These are phyloP conservation scores for Petrea volubilis DNA, from an alignment of 257 asterid species.

Conservation along the genomic window DNA sequence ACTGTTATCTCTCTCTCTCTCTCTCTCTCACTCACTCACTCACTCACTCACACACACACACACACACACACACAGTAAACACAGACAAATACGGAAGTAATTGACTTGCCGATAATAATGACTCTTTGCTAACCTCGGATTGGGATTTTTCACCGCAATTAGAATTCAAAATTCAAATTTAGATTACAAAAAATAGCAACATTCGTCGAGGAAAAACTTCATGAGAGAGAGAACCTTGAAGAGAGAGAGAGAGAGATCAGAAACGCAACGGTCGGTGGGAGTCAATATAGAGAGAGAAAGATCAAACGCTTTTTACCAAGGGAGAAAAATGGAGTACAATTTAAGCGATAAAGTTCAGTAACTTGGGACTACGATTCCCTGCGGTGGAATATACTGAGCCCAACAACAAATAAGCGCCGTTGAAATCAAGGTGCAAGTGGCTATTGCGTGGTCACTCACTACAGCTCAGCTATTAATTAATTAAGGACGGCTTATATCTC, in stretches of 20 bases:
- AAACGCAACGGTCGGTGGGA: conserved; percentile 21
- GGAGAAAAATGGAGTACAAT: conserved; percentile 38
- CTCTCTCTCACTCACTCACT: conserved; percentile 10
- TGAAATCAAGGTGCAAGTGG: conserved; percentile 30
- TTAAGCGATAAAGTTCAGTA: conserved; percentile 39
- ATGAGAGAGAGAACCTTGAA: background rate
- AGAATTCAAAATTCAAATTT: conserved; percentile 19
- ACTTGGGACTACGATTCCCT: conserved; percentile 18
- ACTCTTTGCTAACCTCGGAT: conserved; percentile 22
- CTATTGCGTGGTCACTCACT: background rate
- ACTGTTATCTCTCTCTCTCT: conserved; percentile 10
- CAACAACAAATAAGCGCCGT: background rate
- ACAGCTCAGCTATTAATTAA: background rate
- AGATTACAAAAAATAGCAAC: background rate
- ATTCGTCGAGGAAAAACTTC: background rate
- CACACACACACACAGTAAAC: background rate
- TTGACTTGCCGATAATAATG: conserved; percentile 26
- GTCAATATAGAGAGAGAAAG: conserved; percentile 14
- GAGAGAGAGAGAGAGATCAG: conserved; percentile 27
- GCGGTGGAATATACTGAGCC: conserved; percentile 17
- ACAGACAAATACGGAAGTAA: background rate
- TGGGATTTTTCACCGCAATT: conserved; percentile 13
- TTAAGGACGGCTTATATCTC: background rate
- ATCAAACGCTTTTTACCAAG: conserved; percentile 25
- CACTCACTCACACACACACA: conserved; percentile 3